Evolutionary conservation across 2,329 filamentous ascomycete genomes (phyloP).

Genomic region (Pyrenophora teres): DNA sequence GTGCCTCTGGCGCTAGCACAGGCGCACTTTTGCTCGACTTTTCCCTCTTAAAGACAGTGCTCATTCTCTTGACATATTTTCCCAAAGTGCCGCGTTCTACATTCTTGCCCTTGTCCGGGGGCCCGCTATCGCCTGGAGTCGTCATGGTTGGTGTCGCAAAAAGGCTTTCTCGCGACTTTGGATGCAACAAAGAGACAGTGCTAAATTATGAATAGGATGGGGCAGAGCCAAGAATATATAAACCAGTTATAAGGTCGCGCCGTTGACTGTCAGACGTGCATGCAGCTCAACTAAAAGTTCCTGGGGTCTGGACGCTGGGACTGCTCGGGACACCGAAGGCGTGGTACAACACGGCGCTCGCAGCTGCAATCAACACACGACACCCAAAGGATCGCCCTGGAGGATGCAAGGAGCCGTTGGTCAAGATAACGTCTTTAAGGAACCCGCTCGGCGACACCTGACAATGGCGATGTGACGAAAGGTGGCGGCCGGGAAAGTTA

Average conservation of each 20-base stretch:
- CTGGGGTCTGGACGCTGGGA: conserved; percentile 32
- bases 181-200: conserved; percentile 7
- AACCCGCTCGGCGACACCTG: conserved; percentile 12
- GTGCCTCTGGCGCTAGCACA: conserved; percentile 9
- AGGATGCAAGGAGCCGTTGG: not conserved
- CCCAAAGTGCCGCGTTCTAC: conserved; percentile 41
- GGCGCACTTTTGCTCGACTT: conserved; percentile 29
- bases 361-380: conserved; percentile 3
- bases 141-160: conserved; percentile 30
- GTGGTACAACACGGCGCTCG: conserved; percentile 6
- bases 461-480: conserved; percentile 16
- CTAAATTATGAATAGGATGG: conserved; percentile 1
- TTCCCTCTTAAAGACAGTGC: conserved; percentile 46
- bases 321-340: conserved; percentile 31
- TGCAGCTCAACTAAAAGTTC: conserved; percentile 25
- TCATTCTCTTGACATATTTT: conserved; percentile 49
- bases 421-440: conserved; percentile 6
- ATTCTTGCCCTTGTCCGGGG: conserved; percentile 25
- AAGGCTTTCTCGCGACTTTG: not conserved
- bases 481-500: conserved; percentile 21
- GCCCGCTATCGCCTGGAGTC: conserved; percentile 23
- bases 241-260: conserved; percentile 8
- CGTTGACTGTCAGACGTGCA: conserved; percentile 30
- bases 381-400: conserved; percentile 26
- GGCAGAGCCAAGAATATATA: conserved; percentile 4